Conservation (phyloP, 148 eudicot species). For the Limonium bicolor region DNA sequence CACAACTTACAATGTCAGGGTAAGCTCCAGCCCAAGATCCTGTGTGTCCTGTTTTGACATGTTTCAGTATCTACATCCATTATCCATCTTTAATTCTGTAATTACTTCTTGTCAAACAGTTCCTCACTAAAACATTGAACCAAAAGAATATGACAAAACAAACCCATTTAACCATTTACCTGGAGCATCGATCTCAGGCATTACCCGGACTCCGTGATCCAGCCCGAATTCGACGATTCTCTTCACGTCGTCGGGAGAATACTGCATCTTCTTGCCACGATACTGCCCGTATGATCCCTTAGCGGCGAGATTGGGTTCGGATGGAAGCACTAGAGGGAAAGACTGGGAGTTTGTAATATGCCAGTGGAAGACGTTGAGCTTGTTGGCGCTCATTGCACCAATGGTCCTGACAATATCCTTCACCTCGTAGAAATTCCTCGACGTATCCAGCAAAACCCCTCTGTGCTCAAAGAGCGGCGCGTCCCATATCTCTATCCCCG, state of each 20-base stretch:
- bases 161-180: constrained; percentile 37
- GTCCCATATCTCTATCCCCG: constrained; percentile 39
- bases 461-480: constrained; percentile 45
- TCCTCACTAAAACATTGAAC: neutral
- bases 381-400: constrained; percentile 53
- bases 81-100: neutral
- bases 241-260: constrained; percentile 48
- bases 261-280: constrained; percentile 59
- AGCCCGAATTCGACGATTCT: constrained; percentile 51
- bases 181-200: constrained; percentile 92
- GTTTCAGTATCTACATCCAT: too few relatives aligned
- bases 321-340: constrained; percentile 58
- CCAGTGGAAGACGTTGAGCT: constrained; percentile 95
- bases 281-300: constrained; percentile 67
- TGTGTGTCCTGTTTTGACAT: constrained; percentile 74
- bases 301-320: constrained; percentile 44
- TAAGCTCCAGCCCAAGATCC: constrained; percentile 84
- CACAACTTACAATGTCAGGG: constrained; percentile 85
- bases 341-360: constrained; percentile 88
- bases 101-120: neutral
- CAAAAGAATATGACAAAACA: neutral
- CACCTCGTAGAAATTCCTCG: constrained; percentile 54
- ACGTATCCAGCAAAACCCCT: constrained; percentile 73
- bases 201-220: constrained; percentile 71
- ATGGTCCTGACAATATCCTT: constrained; percentile 52